Conservation (phyloP, 2,329 filamentous ascomycete genomes). For the Calonectria pseudoreteaudii region DNA sequence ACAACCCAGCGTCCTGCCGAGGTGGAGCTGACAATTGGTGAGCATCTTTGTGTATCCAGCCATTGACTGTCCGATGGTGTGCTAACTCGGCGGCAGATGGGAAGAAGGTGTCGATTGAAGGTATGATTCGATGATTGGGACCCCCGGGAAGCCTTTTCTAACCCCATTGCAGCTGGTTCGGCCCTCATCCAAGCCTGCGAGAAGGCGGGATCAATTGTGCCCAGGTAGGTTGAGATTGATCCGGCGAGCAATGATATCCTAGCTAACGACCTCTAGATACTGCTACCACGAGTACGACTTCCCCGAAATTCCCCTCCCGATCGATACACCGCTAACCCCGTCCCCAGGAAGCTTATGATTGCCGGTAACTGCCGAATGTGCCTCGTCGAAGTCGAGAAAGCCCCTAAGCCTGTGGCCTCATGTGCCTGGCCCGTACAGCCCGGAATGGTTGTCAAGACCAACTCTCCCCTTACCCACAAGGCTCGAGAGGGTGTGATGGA, state of each 20-base stretch:
- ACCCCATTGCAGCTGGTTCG: conserved; percentile 79
- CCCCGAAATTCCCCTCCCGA: conserved; percentile 39
- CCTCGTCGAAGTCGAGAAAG: conserved; percentile 95
- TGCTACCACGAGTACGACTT: conserved; percentile 93
- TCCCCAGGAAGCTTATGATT: conserved; percentile 91
- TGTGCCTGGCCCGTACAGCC: conserved; percentile 99
- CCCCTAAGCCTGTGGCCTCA: conserved; percentile 96
- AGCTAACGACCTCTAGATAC: conserved; percentile 73
- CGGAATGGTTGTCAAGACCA: conserved; percentile 99
- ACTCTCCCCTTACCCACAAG: conserved; percentile 96
- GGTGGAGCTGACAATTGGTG: conserved; percentile 96
- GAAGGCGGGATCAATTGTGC: conserved; percentile 91
- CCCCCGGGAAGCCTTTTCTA: conserved; percentile 45
- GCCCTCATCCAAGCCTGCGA: conserved; percentile 99
- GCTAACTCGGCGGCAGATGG: conserved; percentile 75
- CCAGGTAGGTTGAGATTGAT: conserved; percentile 69
- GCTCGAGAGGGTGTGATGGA: conserved; percentile 99
- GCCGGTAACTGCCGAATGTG: conserved; percentile 99
- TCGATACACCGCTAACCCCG: conserved; percentile 55
- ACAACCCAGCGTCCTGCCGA: conserved; percentile 84
- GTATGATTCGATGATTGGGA: conserved; percentile 61
- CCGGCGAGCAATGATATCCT: conserved; percentile 36
- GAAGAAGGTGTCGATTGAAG: conserved; percentile 98
- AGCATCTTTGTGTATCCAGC: conserved; percentile 44
- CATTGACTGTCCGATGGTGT: conserved; percentile 43